These are phyloP conservation scores for Salix udensis DNA, from an alignment of 345 rosid species.

Conservation along the genomic window DNA sequence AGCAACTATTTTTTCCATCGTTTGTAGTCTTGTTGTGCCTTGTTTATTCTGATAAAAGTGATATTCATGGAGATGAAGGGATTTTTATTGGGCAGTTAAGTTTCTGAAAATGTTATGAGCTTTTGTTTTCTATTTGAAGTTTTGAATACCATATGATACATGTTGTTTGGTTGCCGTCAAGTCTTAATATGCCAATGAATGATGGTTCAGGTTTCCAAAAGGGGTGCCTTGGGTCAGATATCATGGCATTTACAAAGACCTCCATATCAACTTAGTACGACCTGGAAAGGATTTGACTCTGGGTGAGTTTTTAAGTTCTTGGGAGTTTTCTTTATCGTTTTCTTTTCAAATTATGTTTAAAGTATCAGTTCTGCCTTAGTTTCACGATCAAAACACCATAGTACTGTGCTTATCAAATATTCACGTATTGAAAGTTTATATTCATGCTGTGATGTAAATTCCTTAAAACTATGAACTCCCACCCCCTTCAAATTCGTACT, in stretches of 20 bases:
- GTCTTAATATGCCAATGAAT: constrained; percentile 4
- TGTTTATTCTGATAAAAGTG: neutral
- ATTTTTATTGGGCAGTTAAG: neutral
- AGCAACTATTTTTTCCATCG: neutral
- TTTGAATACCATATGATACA: neutral
- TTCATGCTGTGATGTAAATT: neutral
- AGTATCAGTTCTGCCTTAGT: neutral
- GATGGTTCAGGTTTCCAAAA: constrained; percentile 61
- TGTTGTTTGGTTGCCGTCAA: neutral
- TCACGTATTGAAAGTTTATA: neutral
- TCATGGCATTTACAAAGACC: constrained; percentile 60
- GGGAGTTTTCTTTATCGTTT: neutral
- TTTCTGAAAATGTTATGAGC: neutral
- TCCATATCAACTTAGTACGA: constrained; percentile 58
- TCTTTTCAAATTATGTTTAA: neutral
- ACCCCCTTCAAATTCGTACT: neutral
- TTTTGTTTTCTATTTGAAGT: neutral
- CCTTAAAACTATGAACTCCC: neutral
- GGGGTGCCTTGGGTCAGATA: constrained; percentile 85
- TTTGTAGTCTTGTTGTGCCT: neutral
- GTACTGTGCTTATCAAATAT: neutral
- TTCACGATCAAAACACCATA: neutral
- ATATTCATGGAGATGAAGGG: neutral
- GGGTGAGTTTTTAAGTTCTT: constrained; percentile 20
- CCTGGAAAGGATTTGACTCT: constrained; percentile 73